Conservation (phyloP, 2,329 filamentous ascomycete genomes). For the Nemania sp. region DNA sequence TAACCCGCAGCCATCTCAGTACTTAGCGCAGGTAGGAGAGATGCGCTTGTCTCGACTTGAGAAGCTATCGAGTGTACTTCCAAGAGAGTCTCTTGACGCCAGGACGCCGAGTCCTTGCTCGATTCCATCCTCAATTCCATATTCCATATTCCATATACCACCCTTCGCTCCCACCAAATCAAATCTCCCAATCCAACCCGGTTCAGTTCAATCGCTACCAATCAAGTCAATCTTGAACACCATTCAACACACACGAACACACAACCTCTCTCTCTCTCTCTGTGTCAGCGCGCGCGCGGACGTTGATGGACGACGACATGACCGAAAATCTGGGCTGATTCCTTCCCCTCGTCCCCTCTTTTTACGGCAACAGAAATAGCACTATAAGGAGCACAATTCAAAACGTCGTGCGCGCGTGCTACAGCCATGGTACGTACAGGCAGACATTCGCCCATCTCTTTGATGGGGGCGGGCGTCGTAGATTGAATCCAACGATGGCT, state of each 20-base stretch:
- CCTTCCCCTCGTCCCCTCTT: neutral
- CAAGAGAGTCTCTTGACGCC: neutral
- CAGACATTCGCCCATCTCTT: no score
- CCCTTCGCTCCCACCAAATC: neutral
- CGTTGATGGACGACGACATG: constrained; percentile 3
- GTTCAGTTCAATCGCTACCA: neutral
- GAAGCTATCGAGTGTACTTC: no score
- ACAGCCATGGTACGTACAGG: constrained; percentile 21
- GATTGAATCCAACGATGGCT: no score
- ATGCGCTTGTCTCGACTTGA: no score
- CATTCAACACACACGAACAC: neutral
- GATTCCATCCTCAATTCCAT: neutral
- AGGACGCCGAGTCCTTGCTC: neutral
- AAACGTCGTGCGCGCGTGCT: constrained; percentile 1
- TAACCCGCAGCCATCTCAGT: no score
- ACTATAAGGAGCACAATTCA: constrained; percentile 5
- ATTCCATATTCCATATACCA: neutral
- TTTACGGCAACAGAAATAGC: constrained; percentile 11
- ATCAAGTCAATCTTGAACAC: neutral
- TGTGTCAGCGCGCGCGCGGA: neutral
- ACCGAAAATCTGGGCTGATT: constrained; percentile 23
- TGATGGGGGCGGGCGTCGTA: no score
- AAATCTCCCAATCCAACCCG: neutral
- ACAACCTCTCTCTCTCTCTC: neutral
- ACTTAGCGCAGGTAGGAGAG: no score